Conservation (phyloP, 2,329 filamentous ascomycete genomes). For the Epichloe typhina region DNA sequence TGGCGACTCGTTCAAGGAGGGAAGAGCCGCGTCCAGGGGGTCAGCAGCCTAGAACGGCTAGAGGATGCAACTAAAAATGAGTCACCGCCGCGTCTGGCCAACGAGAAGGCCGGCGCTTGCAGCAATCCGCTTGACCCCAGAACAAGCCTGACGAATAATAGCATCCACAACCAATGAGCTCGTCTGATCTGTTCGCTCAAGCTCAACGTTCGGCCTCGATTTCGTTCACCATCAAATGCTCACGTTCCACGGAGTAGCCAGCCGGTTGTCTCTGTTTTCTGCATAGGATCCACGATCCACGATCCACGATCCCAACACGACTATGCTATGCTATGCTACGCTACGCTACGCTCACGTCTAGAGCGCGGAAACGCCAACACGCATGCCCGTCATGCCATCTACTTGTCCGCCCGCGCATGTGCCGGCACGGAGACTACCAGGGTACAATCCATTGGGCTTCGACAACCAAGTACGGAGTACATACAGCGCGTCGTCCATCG, state of each 20-base stretch:
- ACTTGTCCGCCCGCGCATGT: background rate
- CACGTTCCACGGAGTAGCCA: too few relatives aligned
- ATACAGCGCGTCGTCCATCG: too few relatives aligned
- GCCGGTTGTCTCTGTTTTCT: background rate
- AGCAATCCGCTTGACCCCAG: conserved; percentile 16
- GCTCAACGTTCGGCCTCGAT: background rate
- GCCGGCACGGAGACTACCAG: background rate
- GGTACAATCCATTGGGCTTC: background rate
- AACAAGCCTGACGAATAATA: conserved; percentile 2
- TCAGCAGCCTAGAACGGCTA: background rate
- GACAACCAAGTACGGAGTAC: too few relatives aligned
- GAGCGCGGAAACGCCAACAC: conserved; percentile 1
- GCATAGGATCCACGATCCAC: background rate
- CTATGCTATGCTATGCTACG: too few relatives aligned
- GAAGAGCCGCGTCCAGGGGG: background rate
- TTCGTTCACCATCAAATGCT: too few relatives aligned
- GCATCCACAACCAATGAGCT: background rate
- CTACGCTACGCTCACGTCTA: background rate
- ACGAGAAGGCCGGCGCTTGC: conserved; percentile 17
- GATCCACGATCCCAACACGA: background rate
- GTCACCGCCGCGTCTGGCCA: conserved; percentile 19
- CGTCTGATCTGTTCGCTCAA: background rate
- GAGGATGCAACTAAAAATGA: conserved; percentile 18
- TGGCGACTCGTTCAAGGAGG: background rate
- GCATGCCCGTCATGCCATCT: background rate